These are phyloP conservation scores for Pichia sp. DNA, from an alignment of 1,139 yeast genomes.

Conservation along the genomic window DNA sequence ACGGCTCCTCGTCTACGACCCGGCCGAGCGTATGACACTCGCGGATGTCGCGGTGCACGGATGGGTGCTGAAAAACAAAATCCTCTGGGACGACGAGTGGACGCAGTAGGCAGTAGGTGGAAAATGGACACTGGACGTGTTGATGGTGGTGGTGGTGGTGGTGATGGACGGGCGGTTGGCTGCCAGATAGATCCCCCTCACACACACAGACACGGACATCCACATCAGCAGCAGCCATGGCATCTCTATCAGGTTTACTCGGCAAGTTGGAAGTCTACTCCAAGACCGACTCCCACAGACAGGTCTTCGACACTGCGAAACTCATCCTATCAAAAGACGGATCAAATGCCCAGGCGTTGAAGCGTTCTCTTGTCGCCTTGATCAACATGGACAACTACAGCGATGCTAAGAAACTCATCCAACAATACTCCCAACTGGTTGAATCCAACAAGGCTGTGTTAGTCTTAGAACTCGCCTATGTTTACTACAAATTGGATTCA, in stretches of 20 bases:
- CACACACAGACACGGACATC: too few relatives aligned
- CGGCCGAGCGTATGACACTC: background rate
- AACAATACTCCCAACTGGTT: constrained; percentile 38
- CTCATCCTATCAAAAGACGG: constrained; percentile 41
- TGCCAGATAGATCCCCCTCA: too few relatives aligned
- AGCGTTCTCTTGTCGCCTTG: constrained; percentile 64
- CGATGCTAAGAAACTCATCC: constrained; percentile 50
- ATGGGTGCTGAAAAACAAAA: constrained; percentile 4
- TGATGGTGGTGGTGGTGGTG: too few relatives aligned
- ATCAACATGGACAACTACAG: constrained; percentile 70
- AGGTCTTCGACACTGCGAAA: constrained; percentile 44
- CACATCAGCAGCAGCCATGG: constrained; percentile 18
- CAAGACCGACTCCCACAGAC: constrained; percentile 44
- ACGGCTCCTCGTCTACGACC: constrained; percentile 2
- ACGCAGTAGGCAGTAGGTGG: background rate
- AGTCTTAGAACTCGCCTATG: constrained; percentile 62
- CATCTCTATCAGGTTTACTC: constrained; percentile 41
- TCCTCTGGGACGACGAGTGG: constrained; percentile 2
- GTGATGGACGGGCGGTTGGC: too few relatives aligned
- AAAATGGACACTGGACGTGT: background rate
- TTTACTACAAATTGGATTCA: constrained; percentile 64
- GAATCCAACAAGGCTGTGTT: constrained; percentile 34
- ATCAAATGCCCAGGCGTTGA: constrained; percentile 52
- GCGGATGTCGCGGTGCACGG: constrained; percentile 3
- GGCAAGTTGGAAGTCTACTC: constrained; percentile 47